phyloP scores from a whole-genome alignment of 495 filamentous ascomycete genomes.

The Hyphodiscus hymeniophilus region DNA sequence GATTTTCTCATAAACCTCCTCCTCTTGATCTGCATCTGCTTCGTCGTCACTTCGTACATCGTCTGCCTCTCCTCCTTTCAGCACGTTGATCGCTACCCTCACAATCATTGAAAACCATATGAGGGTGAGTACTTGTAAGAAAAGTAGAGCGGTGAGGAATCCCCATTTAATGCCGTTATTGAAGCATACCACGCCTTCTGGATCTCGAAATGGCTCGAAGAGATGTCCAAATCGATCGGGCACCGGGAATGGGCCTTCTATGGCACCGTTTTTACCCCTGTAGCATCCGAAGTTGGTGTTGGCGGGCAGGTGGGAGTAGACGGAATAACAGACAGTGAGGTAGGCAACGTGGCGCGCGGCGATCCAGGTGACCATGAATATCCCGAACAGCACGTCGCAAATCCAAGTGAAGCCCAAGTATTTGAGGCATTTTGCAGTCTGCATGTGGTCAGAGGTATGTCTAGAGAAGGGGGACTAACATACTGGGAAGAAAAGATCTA shows the following conservation, averaged over 20 bases:
- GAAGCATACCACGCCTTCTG: slow-evolving; percentile 68
- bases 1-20: slow-evolving; percentile 17
- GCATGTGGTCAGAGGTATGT: background rate
- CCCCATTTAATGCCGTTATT: slow-evolving; percentile 59
- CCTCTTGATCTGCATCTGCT: slow-evolving; percentile 41
- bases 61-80: slow-evolving; percentile 71
- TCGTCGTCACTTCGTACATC: slow-evolving; percentile 87
- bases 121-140: slow-evolving; percentile 71
- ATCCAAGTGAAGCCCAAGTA: slow-evolving; percentile 67
- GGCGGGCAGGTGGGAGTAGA: slow-evolving; percentile 60
- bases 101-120: slow-evolving; percentile 90
- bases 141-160: slow-evolving; percentile 69
- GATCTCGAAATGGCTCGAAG: slow-evolving; percentile 58
- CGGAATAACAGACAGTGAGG: slow-evolving; percentile 65
- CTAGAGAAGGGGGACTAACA: slow-evolving; percentile 25
- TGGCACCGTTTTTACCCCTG: slow-evolving; percentile 42
- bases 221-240: slow-evolving; percentile 52
- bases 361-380: slow-evolving; percentile 85
- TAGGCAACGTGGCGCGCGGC: slow-evolving; percentile 77
- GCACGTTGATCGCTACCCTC: slow-evolving; percentile 64
- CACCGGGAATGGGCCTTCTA: slow-evolving; percentile 46
- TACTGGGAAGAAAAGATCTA: slow-evolving; percentile 83
- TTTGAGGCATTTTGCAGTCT: slow-evolving; percentile 93
- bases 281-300: slow-evolving; percentile 67
- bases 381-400: slow-evolving; percentile 77